Conservation (phyloP, 2,329 filamentous ascomycete species). For the Xylariaceae sp. region DNA sequence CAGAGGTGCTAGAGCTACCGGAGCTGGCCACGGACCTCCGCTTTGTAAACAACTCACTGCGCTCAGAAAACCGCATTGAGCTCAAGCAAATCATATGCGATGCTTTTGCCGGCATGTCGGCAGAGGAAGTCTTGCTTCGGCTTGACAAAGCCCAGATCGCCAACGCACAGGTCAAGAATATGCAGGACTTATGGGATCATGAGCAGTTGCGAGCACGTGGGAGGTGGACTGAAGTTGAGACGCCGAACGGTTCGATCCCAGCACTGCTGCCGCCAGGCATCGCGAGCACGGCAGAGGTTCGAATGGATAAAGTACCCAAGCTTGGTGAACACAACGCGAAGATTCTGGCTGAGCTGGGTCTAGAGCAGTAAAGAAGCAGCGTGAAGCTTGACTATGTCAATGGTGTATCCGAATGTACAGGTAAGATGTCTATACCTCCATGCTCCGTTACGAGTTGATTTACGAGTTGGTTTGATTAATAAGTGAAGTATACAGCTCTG, state of each 20-base stretch:
- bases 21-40: slow-evolving; percentile 42
- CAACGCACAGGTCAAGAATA: slow-evolving; percentile 52
- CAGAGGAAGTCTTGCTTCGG: slow-evolving; percentile 39
- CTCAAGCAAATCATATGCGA: slow-evolving; percentile 44
- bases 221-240: slow-evolving; percentile 49
- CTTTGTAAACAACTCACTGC: slow-evolving; percentile 45
- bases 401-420: neutral
- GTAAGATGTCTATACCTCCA: neutral
- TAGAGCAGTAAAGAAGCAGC: slow-evolving; percentile 20
- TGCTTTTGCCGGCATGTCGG: slow-evolving; percentile 38
- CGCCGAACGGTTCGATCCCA: slow-evolving; percentile 42
- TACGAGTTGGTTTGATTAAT: too few species aligned
- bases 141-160: slow-evolving; percentile 49
- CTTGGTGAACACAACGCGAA: slow-evolving; percentile 49
- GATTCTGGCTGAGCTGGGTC: slow-evolving; percentile 44
- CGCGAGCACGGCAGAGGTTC: slow-evolving; percentile 23
- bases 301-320: slow-evolving; percentile 43
- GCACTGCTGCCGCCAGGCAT: slow-evolving; percentile 49
- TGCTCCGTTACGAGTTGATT: too few species aligned
- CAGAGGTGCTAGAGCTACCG: slow-evolving; percentile 41
- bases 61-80: slow-evolving; percentile 44
- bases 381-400: neutral
- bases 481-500: too few species aligned
- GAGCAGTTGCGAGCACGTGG: slow-evolving; percentile 48
- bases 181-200: slow-evolving; percentile 52